Evolutionary conservation across 371 early-diverging fungal genomes (phyloP).

Genomic region (Choanephora cucurbitarum): DNA sequence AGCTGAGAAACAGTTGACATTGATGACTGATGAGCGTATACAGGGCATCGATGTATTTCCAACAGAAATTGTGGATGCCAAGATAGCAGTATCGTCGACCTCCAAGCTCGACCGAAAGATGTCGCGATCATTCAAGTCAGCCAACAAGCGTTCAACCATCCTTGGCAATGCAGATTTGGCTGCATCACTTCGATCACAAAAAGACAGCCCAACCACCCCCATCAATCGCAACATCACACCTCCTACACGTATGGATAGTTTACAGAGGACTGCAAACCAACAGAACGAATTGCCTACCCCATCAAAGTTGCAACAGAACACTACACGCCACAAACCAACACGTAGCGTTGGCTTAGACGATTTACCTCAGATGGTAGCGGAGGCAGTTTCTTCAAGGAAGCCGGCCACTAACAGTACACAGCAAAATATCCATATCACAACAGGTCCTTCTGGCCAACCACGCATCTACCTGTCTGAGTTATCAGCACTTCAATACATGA

Average conservation of each 20-base stretch:
- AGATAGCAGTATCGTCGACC: slow-evolving; percentile 36
- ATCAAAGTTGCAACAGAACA: slow-evolving; percentile 5
- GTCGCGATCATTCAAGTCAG: slow-evolving; percentile 61
- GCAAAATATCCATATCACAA: slow-evolving; percentile 18
- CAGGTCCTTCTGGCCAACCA: slow-evolving; percentile 18
- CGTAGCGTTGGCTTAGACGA: slow-evolving; percentile 36
- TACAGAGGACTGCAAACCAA: slow-evolving; percentile 24
- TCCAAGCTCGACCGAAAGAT: slow-evolving; percentile 63
- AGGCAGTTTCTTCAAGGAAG: slow-evolving; percentile 17
- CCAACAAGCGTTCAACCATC: slow-evolving; percentile 54
- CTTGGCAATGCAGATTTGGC: slow-evolving; percentile 35
- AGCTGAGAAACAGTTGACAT: slow-evolving; percentile 22
- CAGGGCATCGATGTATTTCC: slow-evolving; percentile 27
- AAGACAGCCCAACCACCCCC: background rate
- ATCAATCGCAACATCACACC: background rate
- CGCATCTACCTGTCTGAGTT: slow-evolving; percentile 76
- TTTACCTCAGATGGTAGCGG: slow-evolving; percentile 34
- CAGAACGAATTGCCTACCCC: slow-evolving; percentile 35
- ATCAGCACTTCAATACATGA: slow-evolving; percentile 82
- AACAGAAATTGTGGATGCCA: slow-evolving; percentile 55
- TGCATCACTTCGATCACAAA: slow-evolving; percentile 14
- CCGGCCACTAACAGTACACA: background rate
- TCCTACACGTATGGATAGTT: slow-evolving; percentile 38
- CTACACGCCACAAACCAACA: slow-evolving; percentile 20
- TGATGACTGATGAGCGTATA: slow-evolving; percentile 24